These are phyloP conservation scores for Murraya koenigii DNA, from an alignment of 345 rosid genomes.

Conservation along the genomic window DNA sequence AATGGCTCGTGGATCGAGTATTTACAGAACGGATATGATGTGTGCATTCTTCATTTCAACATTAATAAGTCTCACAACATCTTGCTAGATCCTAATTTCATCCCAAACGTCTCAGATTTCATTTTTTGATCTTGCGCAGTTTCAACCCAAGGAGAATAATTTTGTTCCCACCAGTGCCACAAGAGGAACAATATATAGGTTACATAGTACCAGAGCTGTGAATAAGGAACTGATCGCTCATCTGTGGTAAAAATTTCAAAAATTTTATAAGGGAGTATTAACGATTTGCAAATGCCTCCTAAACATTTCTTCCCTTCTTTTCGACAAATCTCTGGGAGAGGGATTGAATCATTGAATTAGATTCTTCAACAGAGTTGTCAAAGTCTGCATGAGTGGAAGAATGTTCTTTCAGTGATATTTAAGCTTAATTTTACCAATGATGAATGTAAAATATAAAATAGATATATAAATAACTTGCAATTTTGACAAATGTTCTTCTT, in stretches of 20 bases:
- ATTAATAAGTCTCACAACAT: too few species aligned
- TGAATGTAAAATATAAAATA: too few species aligned
- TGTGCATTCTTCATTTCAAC: too few species aligned
- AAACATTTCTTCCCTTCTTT: slow-evolving; percentile 27
- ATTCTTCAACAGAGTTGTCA: background rate
- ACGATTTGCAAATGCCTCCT: slow-evolving; percentile 30
- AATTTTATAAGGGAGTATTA: slow-evolving; percentile 26
- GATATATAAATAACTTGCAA: background rate
- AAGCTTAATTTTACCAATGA: background rate
- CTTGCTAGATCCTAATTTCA: too few species aligned
- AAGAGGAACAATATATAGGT: slow-evolving; percentile 4
- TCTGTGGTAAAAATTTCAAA: slow-evolving; percentile 31
- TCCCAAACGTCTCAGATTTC: too few species aligned
- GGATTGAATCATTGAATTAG: background rate
- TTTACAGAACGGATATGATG: slow-evolving; percentile 24
- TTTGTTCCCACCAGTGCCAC: too few species aligned
- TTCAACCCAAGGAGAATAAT: too few species aligned
- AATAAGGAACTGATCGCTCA: slow-evolving; percentile 26
- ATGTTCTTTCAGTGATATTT: background rate
- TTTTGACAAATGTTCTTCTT: too few species aligned
- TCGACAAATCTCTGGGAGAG: background rate
- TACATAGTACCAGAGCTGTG: slow-evolving; percentile 1
- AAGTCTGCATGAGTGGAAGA: background rate
- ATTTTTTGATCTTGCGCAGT: too few species aligned
- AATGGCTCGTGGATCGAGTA: slow-evolving; percentile 25